phyloP scores from a whole-genome alignment of 1,139 yeast genomes.

The Hyphopichia khmerensis region DNA sequence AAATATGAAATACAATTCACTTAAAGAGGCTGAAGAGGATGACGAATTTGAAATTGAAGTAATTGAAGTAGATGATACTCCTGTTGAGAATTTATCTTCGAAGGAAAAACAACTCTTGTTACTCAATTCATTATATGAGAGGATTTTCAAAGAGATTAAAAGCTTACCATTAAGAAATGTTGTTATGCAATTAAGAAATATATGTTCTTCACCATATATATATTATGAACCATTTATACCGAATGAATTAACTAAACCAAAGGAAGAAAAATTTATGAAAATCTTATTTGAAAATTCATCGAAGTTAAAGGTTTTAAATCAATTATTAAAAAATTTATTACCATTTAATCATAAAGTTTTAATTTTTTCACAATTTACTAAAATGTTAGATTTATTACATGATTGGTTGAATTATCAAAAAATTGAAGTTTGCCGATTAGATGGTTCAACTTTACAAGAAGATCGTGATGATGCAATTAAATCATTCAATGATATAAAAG shows the following conservation, averaged over 20 bases:
- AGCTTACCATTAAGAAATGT: conserved; percentile 52
- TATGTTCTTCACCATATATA: conserved; percentile 82
- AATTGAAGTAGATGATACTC: conserved; percentile 4
- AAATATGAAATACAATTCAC: conserved; percentile 4
- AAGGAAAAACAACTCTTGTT: conserved; percentile 15
- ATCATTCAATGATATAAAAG: conserved; percentile 41
- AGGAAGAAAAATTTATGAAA: conserved; percentile 23
- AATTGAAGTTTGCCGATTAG: conserved; percentile 60
- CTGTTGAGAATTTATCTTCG: neutral
- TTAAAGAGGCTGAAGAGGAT: conserved; percentile 22
- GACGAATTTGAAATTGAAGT: conserved; percentile 19
- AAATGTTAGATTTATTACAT: conserved; percentile 69
- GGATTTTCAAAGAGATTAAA: conserved; percentile 20
- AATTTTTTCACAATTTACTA: conserved; percentile 82
- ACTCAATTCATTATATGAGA: conserved; percentile 14
- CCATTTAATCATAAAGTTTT: conserved; percentile 61
- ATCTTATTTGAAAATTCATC: conserved; percentile 53
- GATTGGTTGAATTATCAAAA: conserved; percentile 53
- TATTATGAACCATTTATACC: conserved; percentile 71
- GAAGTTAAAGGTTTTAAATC: conserved; percentile 68
- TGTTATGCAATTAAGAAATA: conserved; percentile 79
- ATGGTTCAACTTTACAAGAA: conserved; percentile 68
- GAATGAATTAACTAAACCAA: neutral
- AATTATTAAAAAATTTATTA: conserved; percentile 53
- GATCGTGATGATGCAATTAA: conserved; percentile 66